Evolutionary conservation across 305 asterid genomes (phyloP), one percentile per base, ranked within the genome.

Genomic region (Plantago rigida): DNA sequence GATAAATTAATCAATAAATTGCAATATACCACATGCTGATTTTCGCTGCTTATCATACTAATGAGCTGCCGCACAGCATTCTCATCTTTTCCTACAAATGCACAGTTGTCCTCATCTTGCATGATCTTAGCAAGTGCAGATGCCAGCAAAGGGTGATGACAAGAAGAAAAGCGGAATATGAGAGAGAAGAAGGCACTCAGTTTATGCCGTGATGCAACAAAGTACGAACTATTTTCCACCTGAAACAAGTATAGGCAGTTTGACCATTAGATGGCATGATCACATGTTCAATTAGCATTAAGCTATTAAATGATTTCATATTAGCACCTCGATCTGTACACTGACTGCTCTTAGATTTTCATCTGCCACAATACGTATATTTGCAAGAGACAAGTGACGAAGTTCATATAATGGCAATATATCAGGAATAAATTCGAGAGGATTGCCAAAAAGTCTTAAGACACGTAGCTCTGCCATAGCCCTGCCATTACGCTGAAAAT

Each of bases 101-200:
- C 87, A 67, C 95, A 84, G 77, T 93, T 93, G 69, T 77, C 95
- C 61, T 87, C 94, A 70, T 93, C 97, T 75, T 83, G 96, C 94
- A 93, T 93, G 82, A 89, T 87, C 82, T 93, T 89, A 17, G 94
- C 94, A 76, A 93, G 82, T 59, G 99, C 96, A 48, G 99, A 93
- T 81, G 97, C 99, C 73, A 93, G 79, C 82, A 93, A 78, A 63
- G 96, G 97, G 75, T 93, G 99, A 69, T 93, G 99, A 79, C 99
- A 93, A 51, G 99, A 89, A 73, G 99, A 93, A 81, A 93, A 93
- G 46, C 99, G 97, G 77, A 93, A 93, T 78, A 93, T 83, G 72
- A 93, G 99, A 62, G 99, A 83, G 79, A 93, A 93, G 85, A 93
- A 89, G 77, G 94, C 97, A 67, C 99, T 93, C 80, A 93, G 78